A percentile compares a stretch with the other conserved stretches of the same genome.
phyloP scores from a whole-genome alignment of 169 alveolate genomes.

The Ichthyophthirius multifiliis region DNA sequence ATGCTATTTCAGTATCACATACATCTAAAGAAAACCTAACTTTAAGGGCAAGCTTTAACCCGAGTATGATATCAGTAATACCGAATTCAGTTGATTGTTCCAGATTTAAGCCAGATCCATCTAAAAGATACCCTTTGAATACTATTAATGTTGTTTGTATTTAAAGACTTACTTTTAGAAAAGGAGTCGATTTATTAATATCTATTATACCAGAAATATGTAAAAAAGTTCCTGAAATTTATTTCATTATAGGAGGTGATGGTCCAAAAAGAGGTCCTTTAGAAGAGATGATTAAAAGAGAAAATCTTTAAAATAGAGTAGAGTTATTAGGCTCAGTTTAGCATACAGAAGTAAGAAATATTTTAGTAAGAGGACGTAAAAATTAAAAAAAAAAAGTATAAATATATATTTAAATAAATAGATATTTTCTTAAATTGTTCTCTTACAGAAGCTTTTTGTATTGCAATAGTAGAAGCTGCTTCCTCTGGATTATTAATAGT shows the following conservation, averaged over 20 bases:
- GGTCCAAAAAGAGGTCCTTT: constrained; percentile 94
- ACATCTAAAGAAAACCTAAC: constrained; percentile 95
- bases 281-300: constrained; percentile 93
- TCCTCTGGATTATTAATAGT: constrained; percentile 98
- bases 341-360: constrained; percentile 92
- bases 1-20: constrained; percentile 93
- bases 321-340: constrained; percentile 89
- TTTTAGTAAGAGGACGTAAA: constrained; percentile 93
- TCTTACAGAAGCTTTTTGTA: constrained; percentile 98
- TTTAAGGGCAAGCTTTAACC: constrained; percentile 93
- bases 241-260: constrained; percentile 95
- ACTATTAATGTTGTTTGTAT: constrained; percentile 92
- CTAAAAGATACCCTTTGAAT: constrained; percentile 38
- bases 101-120: constrained; percentile 84
- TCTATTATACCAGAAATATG: constrained; percentile 96
- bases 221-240: constrained; percentile 89
- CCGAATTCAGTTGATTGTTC: constrained; percentile 89
- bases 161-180: constrained; percentile 95
- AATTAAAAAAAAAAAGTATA: neutral
- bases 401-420: neutral
- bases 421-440: constrained; percentile 97
- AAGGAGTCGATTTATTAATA: constrained; percentile 96
- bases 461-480: constrained; percentile 99
- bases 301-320: constrained; percentile 92
- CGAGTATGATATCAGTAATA: constrained; percentile 89